Conservation (phyloP, 2,329 filamentous ascomycete species). For the Alternaria hordeiaustralica region DNA sequence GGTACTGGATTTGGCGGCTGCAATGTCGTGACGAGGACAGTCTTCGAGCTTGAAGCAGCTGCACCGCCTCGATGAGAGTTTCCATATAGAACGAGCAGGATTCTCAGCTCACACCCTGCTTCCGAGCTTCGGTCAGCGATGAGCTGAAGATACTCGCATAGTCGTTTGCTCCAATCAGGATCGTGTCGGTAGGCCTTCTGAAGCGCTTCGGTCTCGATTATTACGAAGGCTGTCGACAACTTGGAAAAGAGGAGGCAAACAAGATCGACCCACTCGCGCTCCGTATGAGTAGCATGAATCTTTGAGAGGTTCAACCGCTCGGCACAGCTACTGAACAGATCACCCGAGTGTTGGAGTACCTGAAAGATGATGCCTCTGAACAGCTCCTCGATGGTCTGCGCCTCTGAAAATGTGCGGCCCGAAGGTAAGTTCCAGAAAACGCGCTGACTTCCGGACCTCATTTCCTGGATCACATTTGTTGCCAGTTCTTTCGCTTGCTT, state of each 20-base stretch:
- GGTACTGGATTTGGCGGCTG: background rate
- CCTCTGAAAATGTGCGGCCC: background rate
- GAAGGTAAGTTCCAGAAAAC: background rate
- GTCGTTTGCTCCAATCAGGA: background rate
- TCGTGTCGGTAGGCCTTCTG: too few species aligned
- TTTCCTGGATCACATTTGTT: background rate
- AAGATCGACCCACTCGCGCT: background rate
- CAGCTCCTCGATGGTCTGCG: background rate
- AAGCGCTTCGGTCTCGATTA: background rate
- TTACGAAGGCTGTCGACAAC: background rate
- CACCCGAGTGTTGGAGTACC: background rate
- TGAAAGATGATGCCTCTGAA: background rate
- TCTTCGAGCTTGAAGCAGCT: background rate
- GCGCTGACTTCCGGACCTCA: background rate
- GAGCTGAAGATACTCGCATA: rapidly evolving
- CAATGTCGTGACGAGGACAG: background rate
- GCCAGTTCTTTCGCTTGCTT: background rate
- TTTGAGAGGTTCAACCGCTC: background rate
- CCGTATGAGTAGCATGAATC: background rate
- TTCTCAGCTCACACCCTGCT: background rate
- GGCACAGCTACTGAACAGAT: background rate
- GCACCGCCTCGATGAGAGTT: background rate
- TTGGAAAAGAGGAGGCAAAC: background rate
- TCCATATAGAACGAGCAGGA: background rate
- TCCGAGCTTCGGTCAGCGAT: background rate